Percentiles rank a stretch among this genome's conserved stretches.
Conservation (phyloP, 164 flowering plant genomes). For the Tetracentron sinense region DNA sequence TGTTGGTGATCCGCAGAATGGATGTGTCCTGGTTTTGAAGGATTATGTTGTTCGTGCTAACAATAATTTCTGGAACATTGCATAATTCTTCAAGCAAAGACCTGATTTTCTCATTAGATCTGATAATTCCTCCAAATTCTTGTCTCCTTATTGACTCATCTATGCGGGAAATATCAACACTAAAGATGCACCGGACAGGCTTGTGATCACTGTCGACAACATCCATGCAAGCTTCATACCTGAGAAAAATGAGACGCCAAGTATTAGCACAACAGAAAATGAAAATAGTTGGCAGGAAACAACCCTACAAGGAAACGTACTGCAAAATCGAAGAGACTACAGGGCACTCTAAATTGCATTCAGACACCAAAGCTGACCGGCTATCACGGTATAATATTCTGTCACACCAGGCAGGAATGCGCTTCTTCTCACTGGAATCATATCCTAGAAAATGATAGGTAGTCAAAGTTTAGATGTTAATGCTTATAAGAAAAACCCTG, state of each 20-base stretch:
- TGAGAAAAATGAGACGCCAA: constrained; percentile 18
- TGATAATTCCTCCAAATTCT: constrained; percentile 62
- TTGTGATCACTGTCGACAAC: constrained; percentile 98
- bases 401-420: constrained; percentile 99
- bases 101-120: constrained; percentile 51
- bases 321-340: constrained; percentile 54
- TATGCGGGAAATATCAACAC: constrained; percentile 57
- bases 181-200: constrained; percentile 84
- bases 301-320: constrained; percentile 39
- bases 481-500: background rate
- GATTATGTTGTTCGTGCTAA: constrained; percentile 59
- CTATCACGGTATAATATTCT: constrained; percentile 85
- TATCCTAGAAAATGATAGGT: constrained; percentile 53
- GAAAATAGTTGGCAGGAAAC: background rate
- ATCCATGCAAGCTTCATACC: constrained; percentile 98
- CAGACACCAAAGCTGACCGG: constrained; percentile 43
- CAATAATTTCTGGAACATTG: constrained; percentile 66
- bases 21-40: constrained; percentile 71
- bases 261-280: constrained; percentile 3
- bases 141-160: constrained; percentile 82
- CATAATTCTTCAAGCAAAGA: constrained; percentile 41
- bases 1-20: constrained; percentile 65
- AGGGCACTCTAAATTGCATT: constrained; percentile 83
- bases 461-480: constrained; percentile 3
- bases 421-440: constrained; percentile 99